Percentiles rank a stretch among this genome's conserved stretches.
These are phyloP conservation scores for Chenopodium quinoa DNA, from an alignment of 148 eudicot species.

Conservation along the genomic window DNA sequence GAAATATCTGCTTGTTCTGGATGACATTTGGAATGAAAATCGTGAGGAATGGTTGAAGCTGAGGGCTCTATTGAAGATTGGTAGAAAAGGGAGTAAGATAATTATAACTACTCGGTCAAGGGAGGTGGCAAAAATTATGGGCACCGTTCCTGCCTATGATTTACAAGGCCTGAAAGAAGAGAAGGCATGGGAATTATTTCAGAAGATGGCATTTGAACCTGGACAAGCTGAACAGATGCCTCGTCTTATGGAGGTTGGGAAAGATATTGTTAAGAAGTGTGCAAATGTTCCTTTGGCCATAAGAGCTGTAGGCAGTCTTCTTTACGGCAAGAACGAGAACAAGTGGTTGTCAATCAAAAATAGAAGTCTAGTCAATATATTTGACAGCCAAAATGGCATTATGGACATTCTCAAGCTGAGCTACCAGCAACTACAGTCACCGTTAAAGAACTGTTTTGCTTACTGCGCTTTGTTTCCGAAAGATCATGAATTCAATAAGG, in stretches of 20 bases:
- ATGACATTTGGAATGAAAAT: conserved; percentile 19
- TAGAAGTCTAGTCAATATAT: background rate
- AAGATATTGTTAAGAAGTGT: conserved; percentile 27
- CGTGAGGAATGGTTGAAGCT: conserved; percentile 13
- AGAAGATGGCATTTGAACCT: conserved; percentile 23
- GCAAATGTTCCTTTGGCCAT: conserved; percentile 24
- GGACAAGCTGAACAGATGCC: conserved; percentile 7
- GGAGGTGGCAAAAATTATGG: conserved; percentile 15
- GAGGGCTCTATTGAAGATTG: conserved; percentile 8
- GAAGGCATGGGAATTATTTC: conserved; percentile 20
- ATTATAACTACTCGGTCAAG: conserved; percentile 13
- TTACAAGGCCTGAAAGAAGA: conserved; percentile 20
- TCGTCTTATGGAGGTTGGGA: conserved; percentile 13
- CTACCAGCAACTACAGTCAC: conserved; percentile 12
- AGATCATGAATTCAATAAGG: background rate
- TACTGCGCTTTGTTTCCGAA: conserved; percentile 34
- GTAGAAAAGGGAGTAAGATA: conserved; percentile 3
- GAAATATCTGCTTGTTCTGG: conserved; percentile 14
- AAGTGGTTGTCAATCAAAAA: conserved; percentile 18
- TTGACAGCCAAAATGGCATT: conserved; percentile 6
- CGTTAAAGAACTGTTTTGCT: conserved; percentile 30
- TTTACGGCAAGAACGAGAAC: conserved; percentile 13
- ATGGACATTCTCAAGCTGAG: conserved; percentile 27
- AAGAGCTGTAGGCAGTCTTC: conserved; percentile 21
- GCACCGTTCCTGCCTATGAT: background rate